Conservation (phyloP, 1,139 yeast species). For the Diutina pseudorugosa region DNA sequence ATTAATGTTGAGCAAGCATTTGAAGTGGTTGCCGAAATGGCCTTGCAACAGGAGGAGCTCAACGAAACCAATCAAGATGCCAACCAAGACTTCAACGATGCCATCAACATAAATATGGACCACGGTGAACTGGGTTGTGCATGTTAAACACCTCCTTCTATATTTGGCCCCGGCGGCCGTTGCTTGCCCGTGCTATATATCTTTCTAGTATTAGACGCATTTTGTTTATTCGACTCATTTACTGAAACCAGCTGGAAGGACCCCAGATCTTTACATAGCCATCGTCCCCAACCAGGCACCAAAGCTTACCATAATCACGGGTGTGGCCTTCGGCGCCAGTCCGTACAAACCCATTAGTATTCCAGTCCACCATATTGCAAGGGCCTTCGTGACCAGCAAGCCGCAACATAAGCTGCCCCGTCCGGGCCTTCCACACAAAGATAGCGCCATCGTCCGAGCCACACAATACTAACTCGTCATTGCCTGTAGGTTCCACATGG, state of each 20-base stretch:
- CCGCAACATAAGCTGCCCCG: conserved; percentile 56
- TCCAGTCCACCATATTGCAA: conserved; percentile 75
- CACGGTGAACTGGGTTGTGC: conserved; percentile 64
- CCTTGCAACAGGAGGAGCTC: conserved; percentile 81
- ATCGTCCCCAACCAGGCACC: conserved; percentile 87
- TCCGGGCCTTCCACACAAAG: conserved; percentile 69
- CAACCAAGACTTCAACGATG: conserved; percentile 76
- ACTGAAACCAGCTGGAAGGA: conserved; percentile 9
- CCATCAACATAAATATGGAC: conserved; percentile 87
- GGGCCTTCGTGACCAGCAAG: conserved; percentile 52
- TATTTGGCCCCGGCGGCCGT: not conserved
- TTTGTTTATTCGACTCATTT: not conserved
- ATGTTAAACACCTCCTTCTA: conserved; percentile 29
- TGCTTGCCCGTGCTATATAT: not conserved
- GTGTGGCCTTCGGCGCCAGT: not conserved
- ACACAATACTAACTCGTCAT: conserved; percentile 60
- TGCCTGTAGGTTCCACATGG: conserved; percentile 22
- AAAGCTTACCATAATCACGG: conserved; percentile 35
- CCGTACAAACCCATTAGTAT: conserved; percentile 13
- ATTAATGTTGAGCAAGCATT: conserved; percentile 92
- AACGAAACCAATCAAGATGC: conserved; percentile 77
- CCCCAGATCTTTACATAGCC: conserved; percentile 59
- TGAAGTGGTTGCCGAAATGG: conserved; percentile 92
- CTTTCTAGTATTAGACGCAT: not conserved
- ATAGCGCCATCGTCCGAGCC: conserved; percentile 79